Evolutionary conservation across 257 asterid species (phyloP), one percentile per base, ranked within the genome.

Genomic region (Solanum sitiens): DNA sequence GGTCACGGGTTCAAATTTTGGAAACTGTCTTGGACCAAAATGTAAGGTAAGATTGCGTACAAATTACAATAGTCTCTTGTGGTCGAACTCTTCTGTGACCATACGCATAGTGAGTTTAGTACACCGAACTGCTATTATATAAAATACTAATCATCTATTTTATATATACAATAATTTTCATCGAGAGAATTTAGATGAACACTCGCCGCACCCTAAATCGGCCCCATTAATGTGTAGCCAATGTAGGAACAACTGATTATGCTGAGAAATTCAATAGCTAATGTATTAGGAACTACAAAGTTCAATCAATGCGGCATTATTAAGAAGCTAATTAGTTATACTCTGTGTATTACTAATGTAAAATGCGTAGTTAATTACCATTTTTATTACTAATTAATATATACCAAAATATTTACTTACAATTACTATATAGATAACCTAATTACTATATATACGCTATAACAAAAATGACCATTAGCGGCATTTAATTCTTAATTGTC

Each of bases 1-100:
- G 59, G 1, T 50, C 0, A 50, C 21, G 21, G 8, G 0, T 53
- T 53, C 9, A 53, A 53, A 9, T 53, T 0, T 53, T 16, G 0
- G 0, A 53, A 16, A 6, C 9, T 0, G 0, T 0, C 9, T 53
- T 1, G 16, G 9, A 0, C 1, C 5, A 3, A 53, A 53, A 53
- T 53, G 2, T 0, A 53, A 53, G 4, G 0, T 53, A 16, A 16
- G 8, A 16, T 5, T 53, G 61, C 10, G 7, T 53, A 53, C 1
- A 37, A 37, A 37, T 37, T 37, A 37, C 5, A 53, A 53, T 16
- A 16, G 61, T 16, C 4, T 21, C 23, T 0, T 6, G 0, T 53
- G 10, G 0, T 47, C 0, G 23, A 16, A 53, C 9, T 0, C 61
- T 53, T 53, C 23, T 53, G 9, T 0, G 0, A 53, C 4, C 23